Evolutionary conservation across 768 basidiomycete genomes (phyloP).

Genomic region (Mycena rebaudengoi): DNA sequence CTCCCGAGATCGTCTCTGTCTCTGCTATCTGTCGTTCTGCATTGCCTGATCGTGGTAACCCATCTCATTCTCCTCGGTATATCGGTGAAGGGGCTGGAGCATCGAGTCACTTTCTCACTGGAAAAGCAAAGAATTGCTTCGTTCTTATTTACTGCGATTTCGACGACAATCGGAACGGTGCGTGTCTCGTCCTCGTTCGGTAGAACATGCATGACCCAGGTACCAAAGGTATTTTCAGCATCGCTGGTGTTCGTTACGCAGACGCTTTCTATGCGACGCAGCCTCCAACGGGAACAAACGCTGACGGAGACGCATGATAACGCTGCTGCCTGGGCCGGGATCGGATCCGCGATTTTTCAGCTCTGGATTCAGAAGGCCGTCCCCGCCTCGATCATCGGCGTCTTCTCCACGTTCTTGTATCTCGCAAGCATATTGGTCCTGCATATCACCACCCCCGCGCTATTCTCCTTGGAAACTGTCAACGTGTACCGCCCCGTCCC

Average conservation of each 20-base stretch:
- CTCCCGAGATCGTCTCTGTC: too few relatives aligned
- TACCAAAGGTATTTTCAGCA: conserved; percentile 4
- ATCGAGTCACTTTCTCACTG: background rate
- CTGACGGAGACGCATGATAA: conserved; percentile 31
- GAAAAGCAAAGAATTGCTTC: background rate
- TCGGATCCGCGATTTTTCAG: conserved; percentile 26
- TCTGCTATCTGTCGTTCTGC: background rate
- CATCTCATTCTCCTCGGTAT: conserved; percentile 3
- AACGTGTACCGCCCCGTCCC: background rate
- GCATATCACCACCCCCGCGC: conserved; percentile 30
- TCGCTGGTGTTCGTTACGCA: conserved; percentile 30
- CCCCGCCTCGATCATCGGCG: conserved; percentile 16
- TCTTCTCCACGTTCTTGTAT: conserved; percentile 25
- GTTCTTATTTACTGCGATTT: conserved; percentile 3
- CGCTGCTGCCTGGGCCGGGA: conserved; percentile 29
- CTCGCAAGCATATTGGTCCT: conserved; percentile 26
- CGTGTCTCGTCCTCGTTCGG: background rate
- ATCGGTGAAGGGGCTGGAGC: background rate
- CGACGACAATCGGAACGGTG: conserved; percentile 3
- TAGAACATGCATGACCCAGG: too few relatives aligned
- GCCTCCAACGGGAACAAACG: conserved; percentile 8
- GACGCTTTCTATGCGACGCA: conserved; percentile 18
- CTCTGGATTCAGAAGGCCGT: conserved; percentile 27
- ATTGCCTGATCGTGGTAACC: background rate
- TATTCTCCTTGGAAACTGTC: conserved; percentile 27